Evolutionary conservation across 2,329 filamentous ascomycete species (phyloP).

Genomic region (Cryphonectria parasitica): DNA sequence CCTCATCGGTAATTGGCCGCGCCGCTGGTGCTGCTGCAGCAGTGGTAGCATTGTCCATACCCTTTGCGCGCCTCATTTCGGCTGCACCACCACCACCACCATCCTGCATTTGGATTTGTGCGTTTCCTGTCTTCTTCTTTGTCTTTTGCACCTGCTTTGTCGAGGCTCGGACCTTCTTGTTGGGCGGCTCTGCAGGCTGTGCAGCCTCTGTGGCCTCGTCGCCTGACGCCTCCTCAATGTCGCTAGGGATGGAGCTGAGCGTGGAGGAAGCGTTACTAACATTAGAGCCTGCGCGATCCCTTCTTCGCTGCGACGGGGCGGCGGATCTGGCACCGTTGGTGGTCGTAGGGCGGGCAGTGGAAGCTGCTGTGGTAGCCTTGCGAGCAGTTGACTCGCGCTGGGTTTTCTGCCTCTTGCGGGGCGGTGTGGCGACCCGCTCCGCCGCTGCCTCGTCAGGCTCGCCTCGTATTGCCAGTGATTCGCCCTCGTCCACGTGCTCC

Average conservation of each 20-base stretch:
- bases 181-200: neutral
- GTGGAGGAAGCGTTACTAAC: constrained; percentile 37
- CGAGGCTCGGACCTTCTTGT: constrained; percentile 1
- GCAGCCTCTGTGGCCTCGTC: constrained; percentile 23
- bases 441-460: constrained; percentile 22
- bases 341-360: constrained; percentile 30
- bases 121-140: neutral
- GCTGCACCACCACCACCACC: neutral
- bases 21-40: constrained; percentile 17
- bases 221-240: constrained; percentile 23
- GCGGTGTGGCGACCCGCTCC: constrained; percentile 29
- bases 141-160: neutral
- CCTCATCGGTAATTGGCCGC: constrained; percentile 26
- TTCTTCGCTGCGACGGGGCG: constrained; percentile 33
- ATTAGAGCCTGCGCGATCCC: constrained; percentile 34
- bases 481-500: neutral
- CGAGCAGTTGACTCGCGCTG: constrained; percentile 23
- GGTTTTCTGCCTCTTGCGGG: constrained; percentile 31
- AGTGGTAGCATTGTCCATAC: constrained; percentile 8
- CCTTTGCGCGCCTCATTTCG: neutral
- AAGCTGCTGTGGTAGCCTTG: constrained; percentile 21
- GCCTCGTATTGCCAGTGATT: constrained; percentile 1
- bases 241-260: constrained; percentile 39
- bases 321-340: constrained; percentile 32
- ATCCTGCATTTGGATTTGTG: constrained; percentile 13